A percentile compares a stretch with the other conserved stretches of the same genome.
phyloP scores from a whole-genome alignment of 2,329 filamentous ascomycete genomes.

The Fusarium verticillioides region DNA sequence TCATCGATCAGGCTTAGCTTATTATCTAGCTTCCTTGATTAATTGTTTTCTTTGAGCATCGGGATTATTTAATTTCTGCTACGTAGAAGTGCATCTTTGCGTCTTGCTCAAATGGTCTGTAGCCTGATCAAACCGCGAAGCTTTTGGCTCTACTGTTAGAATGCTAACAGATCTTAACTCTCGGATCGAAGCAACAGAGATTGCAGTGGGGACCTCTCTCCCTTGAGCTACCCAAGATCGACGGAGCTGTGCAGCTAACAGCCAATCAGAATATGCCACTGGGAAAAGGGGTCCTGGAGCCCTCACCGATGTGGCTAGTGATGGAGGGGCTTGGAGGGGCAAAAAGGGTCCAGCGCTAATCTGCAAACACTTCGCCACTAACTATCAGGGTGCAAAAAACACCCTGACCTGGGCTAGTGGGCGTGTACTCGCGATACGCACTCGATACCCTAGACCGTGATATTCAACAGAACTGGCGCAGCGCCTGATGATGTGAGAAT shows the following conservation, averaged over 20 bases:
- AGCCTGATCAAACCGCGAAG: background rate
- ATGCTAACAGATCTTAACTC: background rate
- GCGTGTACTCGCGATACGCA: background rate
- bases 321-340: background rate
- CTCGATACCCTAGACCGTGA: background rate
- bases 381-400: background rate
- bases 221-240: background rate
- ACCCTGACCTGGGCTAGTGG: background rate
- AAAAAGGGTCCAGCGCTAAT: background rate
- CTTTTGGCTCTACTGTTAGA: background rate
- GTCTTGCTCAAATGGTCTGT: rapidly evolving
- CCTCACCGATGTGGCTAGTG: background rate
- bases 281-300: background rate
- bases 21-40: background rate
- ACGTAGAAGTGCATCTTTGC: background rate
- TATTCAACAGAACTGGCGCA: background rate
- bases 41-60: background rate
- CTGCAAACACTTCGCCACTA: background rate
- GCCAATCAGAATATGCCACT: background rate
- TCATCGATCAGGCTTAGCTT: background rate
- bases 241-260: background rate
- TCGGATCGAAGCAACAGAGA: background rate
- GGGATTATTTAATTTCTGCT: background rate
- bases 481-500: background rate
- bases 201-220: background rate